A percentile compares a stretch with the other conserved stretches of the same genome.
These are phyloP conservation scores for Zychaea mexicana DNA, from an alignment of 371 early-diverging fungal genomes.

Conservation along the genomic window DNA sequence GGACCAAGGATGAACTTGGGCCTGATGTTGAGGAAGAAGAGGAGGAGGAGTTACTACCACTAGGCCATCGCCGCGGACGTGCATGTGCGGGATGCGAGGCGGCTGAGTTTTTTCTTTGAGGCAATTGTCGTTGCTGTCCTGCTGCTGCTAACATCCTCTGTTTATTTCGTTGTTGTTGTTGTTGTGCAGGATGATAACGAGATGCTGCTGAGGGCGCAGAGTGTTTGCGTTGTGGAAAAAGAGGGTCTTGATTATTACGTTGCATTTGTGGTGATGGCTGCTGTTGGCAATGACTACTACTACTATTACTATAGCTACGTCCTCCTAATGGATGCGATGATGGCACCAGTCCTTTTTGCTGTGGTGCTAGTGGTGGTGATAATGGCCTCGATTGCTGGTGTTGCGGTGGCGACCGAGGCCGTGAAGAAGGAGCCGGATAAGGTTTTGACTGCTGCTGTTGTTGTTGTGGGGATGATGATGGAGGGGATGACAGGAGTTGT, in stretches of 20 bases:
- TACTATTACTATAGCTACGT: too few relatives aligned
- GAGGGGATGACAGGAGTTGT: not conserved
- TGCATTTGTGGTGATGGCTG: not conserved
- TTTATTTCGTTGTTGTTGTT: constrained; percentile 4
- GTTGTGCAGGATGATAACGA: too few relatives aligned
- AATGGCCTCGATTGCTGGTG: not conserved
- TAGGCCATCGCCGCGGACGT: not conserved
- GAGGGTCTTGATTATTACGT: not conserved
- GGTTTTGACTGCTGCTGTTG: not conserved
- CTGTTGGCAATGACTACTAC: not conserved
- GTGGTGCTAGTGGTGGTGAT: not conserved
- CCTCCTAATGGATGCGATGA: too few relatives aligned
- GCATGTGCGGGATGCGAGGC: not conserved
- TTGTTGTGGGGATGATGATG: not conserved
- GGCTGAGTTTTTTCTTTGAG: not conserved
- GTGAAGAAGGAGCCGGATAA: not conserved
- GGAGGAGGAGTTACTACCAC: too few relatives aligned
- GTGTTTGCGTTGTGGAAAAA: not conserved
- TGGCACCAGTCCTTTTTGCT: too few relatives aligned
- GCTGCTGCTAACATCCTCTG: too few relatives aligned
- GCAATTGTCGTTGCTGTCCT: constrained; percentile 5
- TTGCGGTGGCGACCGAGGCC: not conserved
- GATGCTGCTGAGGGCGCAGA: not conserved
- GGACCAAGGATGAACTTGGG: not conserved
- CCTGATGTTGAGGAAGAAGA: not conserved